phyloP scores from a whole-genome alignment of 1,284 basidiomycete genomes.

The Porogramme epimiltina region DNA sequence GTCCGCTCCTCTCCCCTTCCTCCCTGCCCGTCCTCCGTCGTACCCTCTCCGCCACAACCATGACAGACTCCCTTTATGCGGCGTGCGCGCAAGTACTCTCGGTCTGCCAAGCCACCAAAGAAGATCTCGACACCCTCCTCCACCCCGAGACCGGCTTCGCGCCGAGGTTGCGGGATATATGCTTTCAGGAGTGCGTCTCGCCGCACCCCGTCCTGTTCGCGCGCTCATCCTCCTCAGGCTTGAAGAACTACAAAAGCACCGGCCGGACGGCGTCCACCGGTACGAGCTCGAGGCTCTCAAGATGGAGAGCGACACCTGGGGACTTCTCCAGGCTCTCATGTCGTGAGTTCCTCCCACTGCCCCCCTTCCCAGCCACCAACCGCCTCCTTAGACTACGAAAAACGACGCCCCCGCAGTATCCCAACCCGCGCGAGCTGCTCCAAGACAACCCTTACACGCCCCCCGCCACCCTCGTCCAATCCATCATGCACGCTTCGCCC shows the following conservation, averaged over 20 bases:
- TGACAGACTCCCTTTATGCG: slow-evolving; percentile 48
- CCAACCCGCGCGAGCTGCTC: slow-evolving; percentile 55
- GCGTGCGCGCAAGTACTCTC: slow-evolving; percentile 68
- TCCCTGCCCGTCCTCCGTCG: not conserved
- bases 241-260: slow-evolving; percentile 49
- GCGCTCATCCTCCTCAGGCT: slow-evolving; percentile 39
- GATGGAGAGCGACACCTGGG: slow-evolving; percentile 84
- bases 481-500: slow-evolving; percentile 65
- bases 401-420: slow-evolving; percentile 47
- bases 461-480: slow-evolving; percentile 69
- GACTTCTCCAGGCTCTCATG: slow-evolving; percentile 73
- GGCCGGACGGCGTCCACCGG: slow-evolving; percentile 36
- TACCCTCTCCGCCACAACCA: slow-evolving; percentile 10
- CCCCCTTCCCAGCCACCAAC: no score
- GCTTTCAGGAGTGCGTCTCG: slow-evolving; percentile 59
- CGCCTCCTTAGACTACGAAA: slow-evolving; percentile 54
- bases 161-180: slow-evolving; percentile 63
- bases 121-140: slow-evolving; percentile 61
- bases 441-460: slow-evolving; percentile 78
- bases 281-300: slow-evolving; percentile 63
- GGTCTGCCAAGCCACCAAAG: slow-evolving; percentile 55
- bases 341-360: slow-evolving; percentile 40
- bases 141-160: slow-evolving; percentile 71
- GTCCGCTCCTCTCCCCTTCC: not conserved
- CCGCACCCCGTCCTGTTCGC: not conserved